Base-by-base conservation (phyloP, 805 yeast genomes). In the Sungouiella blattae region DNA sequence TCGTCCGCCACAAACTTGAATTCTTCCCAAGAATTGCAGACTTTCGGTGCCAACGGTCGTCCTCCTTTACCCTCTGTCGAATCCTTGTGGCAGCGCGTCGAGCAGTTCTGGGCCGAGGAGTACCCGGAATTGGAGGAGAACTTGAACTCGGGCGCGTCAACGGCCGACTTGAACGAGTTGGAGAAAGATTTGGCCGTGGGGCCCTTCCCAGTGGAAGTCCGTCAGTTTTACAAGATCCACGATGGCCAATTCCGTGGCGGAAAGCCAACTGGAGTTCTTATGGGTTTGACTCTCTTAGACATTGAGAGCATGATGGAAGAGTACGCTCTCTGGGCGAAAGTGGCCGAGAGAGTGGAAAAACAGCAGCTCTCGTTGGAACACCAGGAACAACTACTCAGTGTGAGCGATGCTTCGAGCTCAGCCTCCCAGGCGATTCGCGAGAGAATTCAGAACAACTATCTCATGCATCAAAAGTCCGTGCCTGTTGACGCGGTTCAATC, bases 211-310 rank as follows among this genome's bases (percentile, higher is more conserved):
- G 53, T 53, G 6, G 73, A 68, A 39, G 60, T 68, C 28, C 64
- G 73, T 48, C 71, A 67, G 42, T 64, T 64, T 41, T 68, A 64
- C 47, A 68, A 67, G 47, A 55, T 62, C 40, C 72, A 67, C 47
- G 73, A 68, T 46, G 73, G 73, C 30, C 73, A 68, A 46, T 56
- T 66, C 30, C 53, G 68, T 38, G 72, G 71, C 13, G 72, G 71
- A 2, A 61, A 64, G 42, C 73, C 73, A 18, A 64, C 73, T 2
- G 73, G 73, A 1, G 55, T 67, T 38, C 45, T 68, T 25, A 61
- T 67, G 67, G 73, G 73, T 5, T 50, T 68, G 48, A 58, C 58
- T 4, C 52, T 68, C 18, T 56, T 67, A 43, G 73, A 68, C 50
- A 53, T 68, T 25, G 73, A 68, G 47, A 52, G 63, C 29, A 62